Evolutionary conservation across 768 basidiomycete species (phyloP).

Genomic region (Pholiota molesta): DNA sequence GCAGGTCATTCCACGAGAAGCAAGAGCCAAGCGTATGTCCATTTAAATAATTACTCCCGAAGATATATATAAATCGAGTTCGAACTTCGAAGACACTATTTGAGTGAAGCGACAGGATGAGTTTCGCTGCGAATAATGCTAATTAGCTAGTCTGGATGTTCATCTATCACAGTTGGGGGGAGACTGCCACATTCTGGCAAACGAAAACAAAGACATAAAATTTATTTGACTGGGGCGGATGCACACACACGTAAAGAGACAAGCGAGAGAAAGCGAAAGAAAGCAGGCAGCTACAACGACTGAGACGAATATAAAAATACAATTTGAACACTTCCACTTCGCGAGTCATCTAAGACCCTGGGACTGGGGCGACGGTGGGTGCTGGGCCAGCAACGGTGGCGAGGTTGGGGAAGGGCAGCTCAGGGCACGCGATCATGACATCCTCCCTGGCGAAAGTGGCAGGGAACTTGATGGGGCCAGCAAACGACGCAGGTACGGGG

Average conservation of each 20-base stretch:
- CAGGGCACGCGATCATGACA: constrained; percentile 13
- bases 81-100: too few relatives aligned
- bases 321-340: background rate
- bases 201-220: too few relatives aligned
- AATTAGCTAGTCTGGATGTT: too few relatives aligned
- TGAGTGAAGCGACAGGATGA: too few relatives aligned
- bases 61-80: too few relatives aligned
- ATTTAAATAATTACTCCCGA: too few relatives aligned
- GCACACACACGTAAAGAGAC: background rate
- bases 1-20: too few relatives aligned
- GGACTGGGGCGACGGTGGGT: constrained; percentile 7
- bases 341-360: background rate
- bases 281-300: background rate
- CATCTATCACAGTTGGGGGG: too few relatives aligned
- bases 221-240: too few relatives aligned
- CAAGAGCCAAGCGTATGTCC: too few relatives aligned
- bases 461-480: constrained; percentile 21
- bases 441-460: constrained; percentile 17
- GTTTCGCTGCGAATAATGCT: too few relatives aligned
- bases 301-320: background rate
- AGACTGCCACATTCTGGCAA: too few relatives aligned
- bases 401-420: background rate
- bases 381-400: constrained; percentile 7
- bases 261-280: background rate
- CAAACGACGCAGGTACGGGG: constrained; percentile 16